These are phyloP conservation scores for Cladosporium oxysporum DNA, from an alignment of 2,329 filamentous ascomycete species.

Conservation along the genomic window DNA sequence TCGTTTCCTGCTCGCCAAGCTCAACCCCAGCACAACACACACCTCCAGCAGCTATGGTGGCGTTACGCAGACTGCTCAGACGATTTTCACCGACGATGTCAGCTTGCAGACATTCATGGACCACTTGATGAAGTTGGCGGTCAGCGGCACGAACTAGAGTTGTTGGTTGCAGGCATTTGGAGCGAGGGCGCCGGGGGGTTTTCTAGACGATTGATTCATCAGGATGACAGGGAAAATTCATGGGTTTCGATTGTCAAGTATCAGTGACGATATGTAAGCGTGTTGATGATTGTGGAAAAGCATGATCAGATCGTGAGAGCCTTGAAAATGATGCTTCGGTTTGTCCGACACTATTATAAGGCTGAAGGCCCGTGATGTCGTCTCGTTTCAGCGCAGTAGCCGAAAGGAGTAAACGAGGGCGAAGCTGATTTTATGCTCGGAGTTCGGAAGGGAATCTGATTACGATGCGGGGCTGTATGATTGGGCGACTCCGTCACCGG, in stretches of 20 bases:
- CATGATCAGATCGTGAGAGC: not conserved
- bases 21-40: constrained; percentile 96
- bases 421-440: not conserved
- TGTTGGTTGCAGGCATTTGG: constrained; percentile 5
- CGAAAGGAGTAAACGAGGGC: constrained; percentile 6
- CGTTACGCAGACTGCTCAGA: constrained; percentile 86
- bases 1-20: constrained; percentile 92
- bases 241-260: constrained; percentile 1
- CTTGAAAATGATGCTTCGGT: not conserved
- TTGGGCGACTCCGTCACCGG: constrained; percentile 10
- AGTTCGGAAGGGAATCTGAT: not conserved
- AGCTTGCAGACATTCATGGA: constrained; percentile 99
- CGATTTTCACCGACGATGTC: constrained; percentile 98
- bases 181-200: constrained; percentile 14
- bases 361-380: not conserved
- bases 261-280: not conserved
- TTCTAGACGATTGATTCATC: constrained; percentile 10
- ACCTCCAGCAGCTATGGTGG: constrained; percentile 91
- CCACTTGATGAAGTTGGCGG: constrained; percentile 84
- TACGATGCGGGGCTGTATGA: constrained; percentile 7
- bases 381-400: not conserved
- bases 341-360: not conserved
- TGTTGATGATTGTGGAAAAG: not conserved
- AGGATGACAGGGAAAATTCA: not conserved
- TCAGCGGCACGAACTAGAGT: constrained; percentile 37